These are phyloP conservation scores for Globisporangium cystogenes DNA, from an alignment of 352 stramenopile species.

Conservation along the genomic window DNA sequence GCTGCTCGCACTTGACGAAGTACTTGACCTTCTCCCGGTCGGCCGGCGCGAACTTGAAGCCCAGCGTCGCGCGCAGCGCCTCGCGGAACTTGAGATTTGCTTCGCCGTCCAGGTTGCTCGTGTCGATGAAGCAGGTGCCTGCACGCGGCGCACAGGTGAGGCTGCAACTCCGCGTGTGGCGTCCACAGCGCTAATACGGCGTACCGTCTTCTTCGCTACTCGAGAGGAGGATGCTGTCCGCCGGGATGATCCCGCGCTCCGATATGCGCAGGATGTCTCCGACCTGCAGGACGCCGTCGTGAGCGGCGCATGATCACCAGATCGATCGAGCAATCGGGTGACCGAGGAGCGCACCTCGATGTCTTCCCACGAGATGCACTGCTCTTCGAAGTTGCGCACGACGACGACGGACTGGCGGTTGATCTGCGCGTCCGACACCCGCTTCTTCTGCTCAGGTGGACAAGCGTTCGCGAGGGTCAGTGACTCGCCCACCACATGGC, in stretches of 20 bases:
- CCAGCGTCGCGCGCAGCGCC: slow-evolving; percentile 29
- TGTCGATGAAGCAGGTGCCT: slow-evolving; percentile 80
- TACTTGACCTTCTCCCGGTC: slow-evolving; percentile 42
- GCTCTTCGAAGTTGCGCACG: slow-evolving; percentile 55
- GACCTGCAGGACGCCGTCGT: slow-evolving; percentile 25
- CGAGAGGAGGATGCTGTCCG: slow-evolving; percentile 88
- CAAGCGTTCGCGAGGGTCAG: no score
- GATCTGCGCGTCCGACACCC: slow-evolving; percentile 44
- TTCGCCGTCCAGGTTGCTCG: slow-evolving; percentile 78
- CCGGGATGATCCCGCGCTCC: slow-evolving; percentile 86
- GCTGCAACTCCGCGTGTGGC: no score
- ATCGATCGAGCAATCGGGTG: not conserved
- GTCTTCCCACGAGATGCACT: slow-evolving; percentile 55
- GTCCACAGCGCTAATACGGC: not conserved
- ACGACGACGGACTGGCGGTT: slow-evolving; percentile 55
- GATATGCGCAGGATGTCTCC: slow-evolving; percentile 84
- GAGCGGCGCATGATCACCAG: no score
- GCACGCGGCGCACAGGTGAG: no score
- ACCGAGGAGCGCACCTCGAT: slow-evolving; percentile 45
- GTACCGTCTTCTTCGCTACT: slow-evolving; percentile 76
- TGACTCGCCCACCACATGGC: no score
- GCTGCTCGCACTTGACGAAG: slow-evolving; percentile 74
- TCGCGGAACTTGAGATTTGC: slow-evolving; percentile 71
- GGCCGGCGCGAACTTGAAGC: slow-evolving; percentile 20
- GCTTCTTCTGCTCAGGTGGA: slow-evolving; percentile 28